A percentile compares a stretch with the other conserved stretches of the same genome.
These are phyloP conservation scores for Pseudogymnoascus sp. DNA, from an alignment of 2,329 filamentous ascomycete species.

Conservation along the genomic window DNA sequence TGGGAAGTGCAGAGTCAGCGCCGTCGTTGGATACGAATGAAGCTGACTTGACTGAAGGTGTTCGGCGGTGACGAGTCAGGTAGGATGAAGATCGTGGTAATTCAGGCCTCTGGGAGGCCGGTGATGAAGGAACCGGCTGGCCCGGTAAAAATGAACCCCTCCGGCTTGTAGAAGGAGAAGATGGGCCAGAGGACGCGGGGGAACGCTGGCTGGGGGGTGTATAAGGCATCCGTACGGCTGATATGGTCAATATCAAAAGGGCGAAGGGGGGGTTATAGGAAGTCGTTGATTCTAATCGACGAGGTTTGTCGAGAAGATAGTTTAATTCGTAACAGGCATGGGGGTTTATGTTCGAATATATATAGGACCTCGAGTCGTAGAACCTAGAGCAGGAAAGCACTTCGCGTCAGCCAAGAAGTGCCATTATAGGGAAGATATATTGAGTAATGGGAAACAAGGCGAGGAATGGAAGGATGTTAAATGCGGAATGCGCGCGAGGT, in stretches of 20 bases:
- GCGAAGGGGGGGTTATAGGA: conserved; percentile 12
- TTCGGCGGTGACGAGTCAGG: conserved; percentile 53
- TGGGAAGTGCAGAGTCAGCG: conserved; percentile 20
- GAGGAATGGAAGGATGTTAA: conserved; percentile 5
- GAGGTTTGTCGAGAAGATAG: conserved; percentile 16
- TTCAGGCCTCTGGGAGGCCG: conserved; percentile 35
- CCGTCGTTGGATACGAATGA: conserved; percentile 20
- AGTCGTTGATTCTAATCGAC: conserved; percentile 16
- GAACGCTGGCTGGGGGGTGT: conserved; percentile 67
- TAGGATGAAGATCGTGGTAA: conserved; percentile 60
- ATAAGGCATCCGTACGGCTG: conserved; percentile 65
- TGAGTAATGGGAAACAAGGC: background rate
- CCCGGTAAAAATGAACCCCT: conserved; percentile 42
- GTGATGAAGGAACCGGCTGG: conserved; percentile 33
- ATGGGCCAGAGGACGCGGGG: conserved; percentile 48
- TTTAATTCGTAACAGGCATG: conserved; percentile 18
- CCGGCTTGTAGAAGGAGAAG: conserved; percentile 50
- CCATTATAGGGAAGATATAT: background rate
- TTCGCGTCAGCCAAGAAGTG: conserved; percentile 4
- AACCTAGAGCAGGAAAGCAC: conserved; percentile 13
- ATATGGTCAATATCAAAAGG: conserved; percentile 9
- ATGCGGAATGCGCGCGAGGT: background rate
- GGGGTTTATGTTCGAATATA: conserved; percentile 13
- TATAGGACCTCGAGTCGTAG: conserved; percentile 18
- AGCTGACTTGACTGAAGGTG: conserved; percentile 37